Conservation (phyloP, 257 asterid genomes). For the Mentha longifolia region DNA sequence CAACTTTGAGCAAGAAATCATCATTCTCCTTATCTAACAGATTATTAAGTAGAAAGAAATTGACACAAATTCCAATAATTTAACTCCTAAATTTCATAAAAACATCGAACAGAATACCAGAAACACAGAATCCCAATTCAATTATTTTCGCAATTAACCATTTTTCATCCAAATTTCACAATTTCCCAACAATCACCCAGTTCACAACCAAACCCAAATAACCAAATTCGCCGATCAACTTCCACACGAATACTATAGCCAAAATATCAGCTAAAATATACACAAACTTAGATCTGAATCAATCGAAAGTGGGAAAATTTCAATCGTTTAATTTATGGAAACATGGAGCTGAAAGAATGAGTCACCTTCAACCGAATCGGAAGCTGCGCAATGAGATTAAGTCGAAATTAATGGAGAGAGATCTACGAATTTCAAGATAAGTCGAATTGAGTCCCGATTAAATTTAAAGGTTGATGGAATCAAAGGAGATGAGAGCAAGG, state of each 20-base stretch:
- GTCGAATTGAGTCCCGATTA: slow-evolving; percentile 16
- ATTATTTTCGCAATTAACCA: slow-evolving; percentile 19
- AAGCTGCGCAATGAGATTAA: background rate
- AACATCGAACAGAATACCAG: slow-evolving; percentile 2
- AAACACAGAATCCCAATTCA: slow-evolving; percentile 12
- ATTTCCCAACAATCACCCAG: slow-evolving; percentile 26
- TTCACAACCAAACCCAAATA: slow-evolving; percentile 16
- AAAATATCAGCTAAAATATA: slow-evolving; percentile 14
- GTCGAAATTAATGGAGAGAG: slow-evolving; percentile 25
- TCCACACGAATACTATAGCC: slow-evolving; percentile 9
- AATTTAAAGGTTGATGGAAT: slow-evolving; percentile 21
- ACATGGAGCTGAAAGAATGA: slow-evolving; percentile 16
- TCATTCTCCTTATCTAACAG: background rate
- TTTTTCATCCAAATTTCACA: slow-evolving; percentile 9
- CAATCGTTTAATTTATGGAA: background rate
- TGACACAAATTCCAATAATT: background rate
- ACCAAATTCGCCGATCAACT: background rate
- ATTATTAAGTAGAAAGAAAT: background rate
- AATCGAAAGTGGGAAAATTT: background rate
- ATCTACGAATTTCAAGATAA: slow-evolving; percentile 23
- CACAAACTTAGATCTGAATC: slow-evolving; percentile 29
- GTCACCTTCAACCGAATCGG: slow-evolving; percentile 31
- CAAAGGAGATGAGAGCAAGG: slow-evolving; percentile 24
- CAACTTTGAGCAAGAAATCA: background rate
- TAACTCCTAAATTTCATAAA: background rate